Evolutionary conservation across 768 basidiomycete genomes (phyloP).

Genomic region (Saitozyma podzolica): DNA sequence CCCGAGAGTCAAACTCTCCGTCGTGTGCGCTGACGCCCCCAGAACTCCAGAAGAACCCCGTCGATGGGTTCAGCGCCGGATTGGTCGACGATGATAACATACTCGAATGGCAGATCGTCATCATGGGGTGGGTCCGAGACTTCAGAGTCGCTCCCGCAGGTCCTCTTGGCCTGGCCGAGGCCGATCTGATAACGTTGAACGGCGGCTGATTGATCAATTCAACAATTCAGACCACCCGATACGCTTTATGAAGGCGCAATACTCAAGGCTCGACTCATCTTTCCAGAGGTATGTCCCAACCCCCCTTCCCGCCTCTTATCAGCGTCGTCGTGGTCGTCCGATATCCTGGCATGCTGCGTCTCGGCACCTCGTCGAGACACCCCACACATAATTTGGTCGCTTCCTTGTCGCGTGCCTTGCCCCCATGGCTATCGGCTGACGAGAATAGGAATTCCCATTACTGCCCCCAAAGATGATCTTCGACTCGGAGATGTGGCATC

Average conservation of each 20-base stretch:
- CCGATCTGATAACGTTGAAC: no score
- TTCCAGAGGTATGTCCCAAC: conserved; percentile 61
- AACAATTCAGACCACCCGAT: conserved; percentile 70
- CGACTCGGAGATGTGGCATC: conserved; percentile 57
- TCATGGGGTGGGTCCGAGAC: conserved; percentile 70
- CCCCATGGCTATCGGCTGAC: conserved; percentile 2
- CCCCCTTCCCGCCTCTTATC: conserved; percentile 1
- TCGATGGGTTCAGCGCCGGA: conserved; percentile 97
- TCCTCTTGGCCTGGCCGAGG: no score
- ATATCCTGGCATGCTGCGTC: no score
- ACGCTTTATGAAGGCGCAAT: conserved; percentile 97
- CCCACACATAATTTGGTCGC: background rate
- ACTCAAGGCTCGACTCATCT: conserved; percentile 84
- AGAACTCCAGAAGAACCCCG: conserved; percentile 89
- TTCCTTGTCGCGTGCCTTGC: no score
- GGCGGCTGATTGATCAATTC: background rate
- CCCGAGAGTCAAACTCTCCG: background rate
- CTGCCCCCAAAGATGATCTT: conserved; percentile 85
- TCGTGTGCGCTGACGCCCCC: background rate
- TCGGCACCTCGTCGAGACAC: no score
- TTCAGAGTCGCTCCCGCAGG: background rate
- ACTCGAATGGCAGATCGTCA: conserved; percentile 93
- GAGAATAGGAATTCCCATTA: conserved; percentile 72
- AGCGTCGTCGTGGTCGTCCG: background rate
- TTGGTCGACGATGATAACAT: conserved; percentile 93